phyloP scores from a whole-genome alignment of 2,329 filamentous ascomycete species.

The Bipolaris bicolor region DNA sequence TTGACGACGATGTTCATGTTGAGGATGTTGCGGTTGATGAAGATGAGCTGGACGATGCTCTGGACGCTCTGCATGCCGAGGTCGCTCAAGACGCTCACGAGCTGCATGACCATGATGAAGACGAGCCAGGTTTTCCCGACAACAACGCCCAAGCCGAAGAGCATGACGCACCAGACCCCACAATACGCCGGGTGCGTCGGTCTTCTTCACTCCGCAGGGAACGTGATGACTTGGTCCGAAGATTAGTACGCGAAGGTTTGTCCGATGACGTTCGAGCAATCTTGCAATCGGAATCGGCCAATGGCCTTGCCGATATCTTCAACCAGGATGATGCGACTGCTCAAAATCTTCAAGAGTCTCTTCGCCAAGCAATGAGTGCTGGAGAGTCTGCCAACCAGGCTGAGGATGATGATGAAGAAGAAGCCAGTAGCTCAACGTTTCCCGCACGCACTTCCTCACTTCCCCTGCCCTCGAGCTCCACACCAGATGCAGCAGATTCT shows the following conservation, averaged over 20 bases:
- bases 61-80: slow-evolving; percentile 5
- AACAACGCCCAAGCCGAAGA: neutral
- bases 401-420: slow-evolving; percentile 1
- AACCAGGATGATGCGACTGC: neutral
- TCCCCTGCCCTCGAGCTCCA: slow-evolving; percentile 4
- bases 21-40: slow-evolving; percentile 18
- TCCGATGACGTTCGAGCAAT: slow-evolving; percentile 26
- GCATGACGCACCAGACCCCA: slow-evolving; percentile 10
- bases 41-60: slow-evolving; percentile 14
- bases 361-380: slow-evolving; percentile 13
- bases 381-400: slow-evolving; percentile 10
- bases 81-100: slow-evolving; percentile 10
- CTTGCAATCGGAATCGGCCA: slow-evolving; percentile 19
- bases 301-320: slow-evolving; percentile 19
- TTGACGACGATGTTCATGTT: slow-evolving; percentile 32
- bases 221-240: slow-evolving; percentile 22
- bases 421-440: slow-evolving; percentile 12
- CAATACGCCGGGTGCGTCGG: slow-evolving; percentile 20
- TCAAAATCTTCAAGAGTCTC: slow-evolving; percentile 11
- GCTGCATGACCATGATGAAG: neutral
- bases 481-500: slow-evolving; percentile 4
- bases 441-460: slow-evolving; percentile 25
- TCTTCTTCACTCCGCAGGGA: slow-evolving; percentile 24
- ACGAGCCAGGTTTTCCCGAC: neutral
- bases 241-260: slow-evolving; percentile 27